Evolutionary conservation across 2,329 filamentous ascomycete species (phyloP).

Genomic region (Talaromyces sp.): DNA sequence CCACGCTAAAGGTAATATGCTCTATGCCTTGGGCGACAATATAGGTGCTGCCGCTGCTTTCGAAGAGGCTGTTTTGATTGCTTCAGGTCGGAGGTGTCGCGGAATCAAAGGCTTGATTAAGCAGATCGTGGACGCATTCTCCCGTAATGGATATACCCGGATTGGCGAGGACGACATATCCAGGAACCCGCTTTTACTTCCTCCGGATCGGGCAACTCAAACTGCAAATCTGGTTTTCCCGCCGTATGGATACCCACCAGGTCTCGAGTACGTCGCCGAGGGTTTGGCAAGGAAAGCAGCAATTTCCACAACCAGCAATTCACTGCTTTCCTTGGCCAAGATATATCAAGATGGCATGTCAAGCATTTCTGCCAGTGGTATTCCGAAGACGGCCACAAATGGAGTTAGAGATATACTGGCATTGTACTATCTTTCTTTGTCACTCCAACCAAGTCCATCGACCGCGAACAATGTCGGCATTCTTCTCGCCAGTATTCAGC

Average conservation of each 20-base stretch:
- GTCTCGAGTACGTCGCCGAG: constrained; percentile 67
- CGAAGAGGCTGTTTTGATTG: constrained; percentile 90
- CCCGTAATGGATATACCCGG: constrained; percentile 35
- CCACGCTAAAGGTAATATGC: constrained; percentile 97
- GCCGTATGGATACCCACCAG: constrained; percentile 70
- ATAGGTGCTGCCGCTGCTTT: constrained; percentile 79
- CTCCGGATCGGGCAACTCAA: constrained; percentile 75
- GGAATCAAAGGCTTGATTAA: constrained; percentile 76
- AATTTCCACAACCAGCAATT: constrained; percentile 91
- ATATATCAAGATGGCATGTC: constrained; percentile 97
- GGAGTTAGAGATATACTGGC: constrained; percentile 89
- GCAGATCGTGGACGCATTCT: constrained; percentile 68
- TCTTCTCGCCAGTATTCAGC: constrained; percentile 88
- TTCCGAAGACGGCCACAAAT: constrained; percentile 57
- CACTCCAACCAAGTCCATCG: constrained; percentile 90
- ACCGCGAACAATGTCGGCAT: constrained; percentile 99
- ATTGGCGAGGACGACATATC: constrained; percentile 32
- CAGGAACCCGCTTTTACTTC: constrained; percentile 67
- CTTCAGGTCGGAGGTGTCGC: constrained; percentile 65
- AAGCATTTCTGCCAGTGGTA: constrained; percentile 57
- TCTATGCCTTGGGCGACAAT: constrained; percentile 85
- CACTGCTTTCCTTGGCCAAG: constrained; percentile 87
- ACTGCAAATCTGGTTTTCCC: constrained; percentile 82
- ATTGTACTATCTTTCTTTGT: constrained; percentile 91
- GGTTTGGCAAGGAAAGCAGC: constrained; percentile 72